Base-by-base conservation (phyloP, 257 asterid species). In the Mentha longifolia region DNA sequence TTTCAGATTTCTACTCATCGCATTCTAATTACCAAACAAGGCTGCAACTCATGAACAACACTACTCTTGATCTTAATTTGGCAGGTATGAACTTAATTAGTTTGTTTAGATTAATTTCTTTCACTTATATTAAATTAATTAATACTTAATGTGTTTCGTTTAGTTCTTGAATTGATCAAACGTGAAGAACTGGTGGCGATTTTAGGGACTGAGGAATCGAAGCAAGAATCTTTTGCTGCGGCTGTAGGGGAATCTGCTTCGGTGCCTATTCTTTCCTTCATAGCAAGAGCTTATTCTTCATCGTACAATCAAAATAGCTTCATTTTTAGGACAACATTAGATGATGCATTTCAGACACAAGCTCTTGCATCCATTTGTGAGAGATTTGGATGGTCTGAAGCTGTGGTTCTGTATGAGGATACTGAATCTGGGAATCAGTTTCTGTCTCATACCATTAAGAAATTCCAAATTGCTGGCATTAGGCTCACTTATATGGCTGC, bases 311-410 rank as follows among this genome's bases (percentile, higher is more conserved):
- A 61, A 10, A 72, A 72, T 7, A 58, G 6, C 1, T 79, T 71
- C 66, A 5, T 61, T 31, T 31, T 76, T n/a, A 67, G 84, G 61
- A 68, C 74, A 20, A 37, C 78, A 0, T 6, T 41, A 4, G 81
- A 79, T 42, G 81, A 79, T 67, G 51, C 67, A 9, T 39, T 74
- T 68, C 81, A 79, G 71, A 68, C 70, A 13, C 51, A 41, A 46
- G 85, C 92, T 51, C 80, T 86, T 33, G 83, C 82, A 14, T 59
- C 80, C 43, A 33, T 86, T 61, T 86, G 84, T 67, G 11, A 51
- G 20, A 35, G 65, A 74, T 86, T 74, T 50, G 61, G 63, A 22
- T 86, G 92, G 92, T 30, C 58, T 15, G 68, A 78, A 57, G 83
- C 68, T 42, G 82, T 78, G 17, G 6, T 82, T 30, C 30, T 86